Evolutionary conservation across 805 yeast species (phyloP), one percentile per base, ranked within the genome.

Genomic region (Saccharomyces jurei): DNA sequence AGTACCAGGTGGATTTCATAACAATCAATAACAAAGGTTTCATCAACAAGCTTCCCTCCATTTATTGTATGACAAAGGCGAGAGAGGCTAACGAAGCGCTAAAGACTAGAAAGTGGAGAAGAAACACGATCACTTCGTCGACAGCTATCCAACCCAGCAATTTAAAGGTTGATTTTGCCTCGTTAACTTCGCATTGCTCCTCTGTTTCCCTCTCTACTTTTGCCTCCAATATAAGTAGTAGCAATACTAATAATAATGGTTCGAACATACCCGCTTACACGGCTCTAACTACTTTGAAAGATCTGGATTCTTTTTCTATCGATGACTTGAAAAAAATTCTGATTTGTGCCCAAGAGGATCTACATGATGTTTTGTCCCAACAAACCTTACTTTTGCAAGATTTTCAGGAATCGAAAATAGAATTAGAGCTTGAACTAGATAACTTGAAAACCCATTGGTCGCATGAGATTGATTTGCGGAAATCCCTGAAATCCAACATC

Each of bases 1-100:
- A 63, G 52, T 68, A 69, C 52, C 69, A 67, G 54, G 46, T 69
- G 27, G 73, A 69, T 55, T 67, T 69, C 50, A 60, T 69, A 13
- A 67, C 71, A 5, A 66, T 68, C 1, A 69, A 69, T 56, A 59
- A 66, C 46, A 57, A 62, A 60, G 73, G 73, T 6, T 69, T 66
- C 50, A 63, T 65, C 52, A 68, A 64, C 52, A 68, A 68, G 50
- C 57, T 65, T n/a, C 71, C 71, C 1, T 59, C 71, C 8, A 54
- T 66, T 6, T 63, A 60, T 50, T 61, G 64, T 29, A 67, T 68
- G 66, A 69, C 72, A 3, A 59, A 60, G 44, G 30, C 31, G 13
- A 25, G 31, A 25, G 47, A 56, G 26, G 41, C 52, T 21, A 51
- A 50, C 25, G 41, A 53, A 22, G 44, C 54, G 9, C 52, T 60